A percentile compares a stretch with the other conserved stretches of the same genome.
These are phyloP conservation scores for Dactylellina haptotyla DNA, from an alignment of 2,329 filamentous ascomycete species.

Conservation along the genomic window DNA sequence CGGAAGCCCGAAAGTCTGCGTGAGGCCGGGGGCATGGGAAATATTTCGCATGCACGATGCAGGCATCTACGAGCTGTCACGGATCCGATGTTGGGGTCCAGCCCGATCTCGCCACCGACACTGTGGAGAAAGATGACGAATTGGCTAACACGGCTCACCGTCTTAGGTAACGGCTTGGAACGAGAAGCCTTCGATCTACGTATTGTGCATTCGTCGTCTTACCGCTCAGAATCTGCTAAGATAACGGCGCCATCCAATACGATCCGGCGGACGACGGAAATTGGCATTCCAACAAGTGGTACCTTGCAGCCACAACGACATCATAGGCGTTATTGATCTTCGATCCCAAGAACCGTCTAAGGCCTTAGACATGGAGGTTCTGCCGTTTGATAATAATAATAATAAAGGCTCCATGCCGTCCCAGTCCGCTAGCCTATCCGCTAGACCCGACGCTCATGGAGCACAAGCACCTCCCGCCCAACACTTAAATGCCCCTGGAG, in stretches of 20 bases:
- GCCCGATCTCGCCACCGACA: not conserved
- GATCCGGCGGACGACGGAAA: constrained; percentile 19
- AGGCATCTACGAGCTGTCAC: not conserved
- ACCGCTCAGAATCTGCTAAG: too few species aligned
- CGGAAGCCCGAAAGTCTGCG: constrained; percentile 32
- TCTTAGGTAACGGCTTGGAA: constrained; percentile 17
- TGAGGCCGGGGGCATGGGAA: constrained; percentile 16
- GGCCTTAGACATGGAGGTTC: constrained; percentile 35
- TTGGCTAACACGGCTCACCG: constrained; percentile 31
- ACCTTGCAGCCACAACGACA: constrained; percentile 50
- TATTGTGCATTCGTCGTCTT: constrained; percentile 1
- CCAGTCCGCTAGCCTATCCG: constrained; percentile 22
- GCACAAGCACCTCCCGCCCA: constrained; percentile 34
- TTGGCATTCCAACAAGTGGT: constrained; percentile 16
- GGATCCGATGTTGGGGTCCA: not conserved
- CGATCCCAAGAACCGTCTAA: constrained; percentile 26
- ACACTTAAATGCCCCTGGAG: constrained; percentile 44
- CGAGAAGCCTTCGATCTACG: not conserved
- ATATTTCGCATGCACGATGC: constrained; percentile 3
- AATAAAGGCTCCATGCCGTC: constrained; percentile 51
- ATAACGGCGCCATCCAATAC: constrained; percentile 23
- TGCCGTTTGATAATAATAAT: constrained; percentile 47
- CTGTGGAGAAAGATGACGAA: constrained; percentile 28
- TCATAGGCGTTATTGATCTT: constrained; percentile 40
- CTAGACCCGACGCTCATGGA: constrained; percentile 45